These are phyloP conservation scores for Pseudogymnoascus destructans DNA, from an alignment of 2,329 filamentous ascomycete genomes.

Conservation along the genomic window DNA sequence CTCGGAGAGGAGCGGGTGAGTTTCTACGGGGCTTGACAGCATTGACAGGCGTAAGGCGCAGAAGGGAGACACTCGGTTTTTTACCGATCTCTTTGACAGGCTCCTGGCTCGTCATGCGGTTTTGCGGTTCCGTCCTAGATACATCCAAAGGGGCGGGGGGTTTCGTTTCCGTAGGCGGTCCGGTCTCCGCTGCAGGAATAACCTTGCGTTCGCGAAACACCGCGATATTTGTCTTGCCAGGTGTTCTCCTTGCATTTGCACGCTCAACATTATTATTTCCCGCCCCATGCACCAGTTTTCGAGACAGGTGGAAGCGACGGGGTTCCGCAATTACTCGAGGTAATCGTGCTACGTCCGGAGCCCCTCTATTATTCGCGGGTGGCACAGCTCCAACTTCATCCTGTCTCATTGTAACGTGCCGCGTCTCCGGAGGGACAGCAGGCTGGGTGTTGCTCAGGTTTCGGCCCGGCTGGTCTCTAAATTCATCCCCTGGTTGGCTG, in stretches of 20 bases:
- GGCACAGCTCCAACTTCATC: neutral
- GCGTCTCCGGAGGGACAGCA: neutral
- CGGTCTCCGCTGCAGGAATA: slow-evolving; percentile 1
- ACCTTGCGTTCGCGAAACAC: slow-evolving; percentile 7
- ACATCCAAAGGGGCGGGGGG: neutral
- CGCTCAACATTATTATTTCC: slow-evolving; percentile 6
- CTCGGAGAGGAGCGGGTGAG: slow-evolving; percentile 15
- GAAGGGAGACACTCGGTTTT: neutral
- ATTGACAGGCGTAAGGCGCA: slow-evolving; percentile 4
- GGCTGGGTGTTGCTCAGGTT: neutral
- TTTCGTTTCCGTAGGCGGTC: neutral
- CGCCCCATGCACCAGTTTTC: slow-evolving; percentile 31
- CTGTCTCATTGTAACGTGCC: neutral
- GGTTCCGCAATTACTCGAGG: slow-evolving; percentile 23
- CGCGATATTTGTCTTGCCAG: neutral
- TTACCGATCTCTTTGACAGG: slow-evolving; percentile 29
- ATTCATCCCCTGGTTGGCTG: slow-evolving; percentile 8
- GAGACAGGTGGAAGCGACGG: slow-evolving; percentile 44
- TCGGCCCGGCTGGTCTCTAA: slow-evolving; percentile 6
- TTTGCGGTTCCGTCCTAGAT: slow-evolving; percentile 10
- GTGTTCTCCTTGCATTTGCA: slow-evolving; percentile 2
- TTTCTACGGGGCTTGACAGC: slow-evolving; percentile 6
- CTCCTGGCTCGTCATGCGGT: slow-evolving; percentile 20
- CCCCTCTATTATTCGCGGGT: slow-evolving; percentile 1
- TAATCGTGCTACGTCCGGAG: neutral